These are phyloP conservation scores for Podosphaera fusca DNA, from an alignment of 2,329 filamentous ascomycete genomes.

Conservation along the genomic window DNA sequence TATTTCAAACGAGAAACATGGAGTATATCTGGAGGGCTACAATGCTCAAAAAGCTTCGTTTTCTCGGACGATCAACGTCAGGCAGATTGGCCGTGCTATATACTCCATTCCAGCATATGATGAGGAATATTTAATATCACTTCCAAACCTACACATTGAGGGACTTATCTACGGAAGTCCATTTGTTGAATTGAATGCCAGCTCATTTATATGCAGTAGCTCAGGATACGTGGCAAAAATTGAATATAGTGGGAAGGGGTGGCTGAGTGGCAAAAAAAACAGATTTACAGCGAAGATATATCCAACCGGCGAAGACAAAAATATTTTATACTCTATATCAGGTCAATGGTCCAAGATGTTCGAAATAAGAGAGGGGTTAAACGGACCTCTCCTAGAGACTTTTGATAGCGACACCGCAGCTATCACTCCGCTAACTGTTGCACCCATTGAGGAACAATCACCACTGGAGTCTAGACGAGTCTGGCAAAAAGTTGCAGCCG, in stretches of 20 bases:
- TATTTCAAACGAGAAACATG: conserved; percentile 68
- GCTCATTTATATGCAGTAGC: conserved; percentile 66
- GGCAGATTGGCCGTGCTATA: conserved; percentile 78
- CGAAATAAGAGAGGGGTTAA: conserved; percentile 45
- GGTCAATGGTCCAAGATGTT: conserved; percentile 83
- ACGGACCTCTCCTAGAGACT: conserved; percentile 28
- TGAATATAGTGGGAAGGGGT: conserved; percentile 82
- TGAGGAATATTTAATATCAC: conserved; percentile 62
- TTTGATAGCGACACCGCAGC: conserved; percentile 35
- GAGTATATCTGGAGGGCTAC: conserved; percentile 63
- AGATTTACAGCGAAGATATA: conserved; percentile 57
- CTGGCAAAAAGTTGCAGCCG: conserved; percentile 66
- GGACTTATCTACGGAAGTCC: conserved; percentile 69
- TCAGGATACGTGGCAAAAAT: conserved; percentile 74
- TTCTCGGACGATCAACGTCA: conserved; percentile 79
- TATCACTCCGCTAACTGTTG: conserved; percentile 46
- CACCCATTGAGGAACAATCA: conserved; percentile 57
- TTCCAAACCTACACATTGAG: conserved; percentile 82
- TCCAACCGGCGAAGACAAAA: conserved; percentile 45
- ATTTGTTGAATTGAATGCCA: conserved; percentile 74
- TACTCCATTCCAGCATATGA: conserved; percentile 40
- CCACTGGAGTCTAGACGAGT: conserved; percentile 70
- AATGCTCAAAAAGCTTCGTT: conserved; percentile 95
- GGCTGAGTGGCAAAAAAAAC: conserved; percentile 92
- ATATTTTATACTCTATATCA: conserved; percentile 55